These are phyloP conservation scores for Kwoniella sp. DNA, from an alignment of 768 basidiomycete genomes.

Conservation along the genomic window DNA sequence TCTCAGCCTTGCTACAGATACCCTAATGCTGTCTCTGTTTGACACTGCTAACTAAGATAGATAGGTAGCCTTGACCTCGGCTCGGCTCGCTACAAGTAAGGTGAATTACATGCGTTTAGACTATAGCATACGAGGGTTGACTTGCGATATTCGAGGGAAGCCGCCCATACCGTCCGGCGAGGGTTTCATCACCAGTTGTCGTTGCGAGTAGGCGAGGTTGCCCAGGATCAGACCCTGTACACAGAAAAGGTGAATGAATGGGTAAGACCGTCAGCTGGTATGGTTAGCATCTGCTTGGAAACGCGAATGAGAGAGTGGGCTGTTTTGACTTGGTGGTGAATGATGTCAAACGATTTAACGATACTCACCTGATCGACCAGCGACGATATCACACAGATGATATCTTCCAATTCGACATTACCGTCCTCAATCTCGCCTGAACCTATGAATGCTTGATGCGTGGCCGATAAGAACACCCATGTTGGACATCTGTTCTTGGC, in stretches of 20 bases:
- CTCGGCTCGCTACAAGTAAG: no score
- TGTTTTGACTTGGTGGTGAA: no score
- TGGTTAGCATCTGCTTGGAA: no score
- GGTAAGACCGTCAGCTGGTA: no score
- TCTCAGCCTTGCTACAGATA: no score
- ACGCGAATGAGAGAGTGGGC: no score
- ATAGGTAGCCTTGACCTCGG: no score
- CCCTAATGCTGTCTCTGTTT: no score
- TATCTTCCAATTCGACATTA: conserved; percentile 42
- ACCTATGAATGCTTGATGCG: conserved; percentile 25
- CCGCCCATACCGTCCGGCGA: conserved; percentile 43
- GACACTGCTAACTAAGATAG: no score
- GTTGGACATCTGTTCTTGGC: conserved; percentile 41
- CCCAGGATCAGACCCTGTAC: conserved; percentile 41
- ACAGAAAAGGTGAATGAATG: neutral
- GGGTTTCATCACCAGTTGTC: conserved; percentile 42
- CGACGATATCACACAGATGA: conserved; percentile 49
- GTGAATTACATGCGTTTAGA: no score
- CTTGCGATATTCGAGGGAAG: conserved; percentile 37
- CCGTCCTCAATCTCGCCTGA: conserved; percentile 46
- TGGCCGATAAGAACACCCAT: conserved; percentile 35
- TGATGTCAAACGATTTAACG: no score
- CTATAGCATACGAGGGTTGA: conserved; percentile 39
- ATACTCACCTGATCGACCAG: conserved; percentile 50
- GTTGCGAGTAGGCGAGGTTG: conserved; percentile 38